phyloP scores from a whole-genome alignment of 2,329 filamentous ascomycete genomes.

The Penicillium corylophilum region DNA sequence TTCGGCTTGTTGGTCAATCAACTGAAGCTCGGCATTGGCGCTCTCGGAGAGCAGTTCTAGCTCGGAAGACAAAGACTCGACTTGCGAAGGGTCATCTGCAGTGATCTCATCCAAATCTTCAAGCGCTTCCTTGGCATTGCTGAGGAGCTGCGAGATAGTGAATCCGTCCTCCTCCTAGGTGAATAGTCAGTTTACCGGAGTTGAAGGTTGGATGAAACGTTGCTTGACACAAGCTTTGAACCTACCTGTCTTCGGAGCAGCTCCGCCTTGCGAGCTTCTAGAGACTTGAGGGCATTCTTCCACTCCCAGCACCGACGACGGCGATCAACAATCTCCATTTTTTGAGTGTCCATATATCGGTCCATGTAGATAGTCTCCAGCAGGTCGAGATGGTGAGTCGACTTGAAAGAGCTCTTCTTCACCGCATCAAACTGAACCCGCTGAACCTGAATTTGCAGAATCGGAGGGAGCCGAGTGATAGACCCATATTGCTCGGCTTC shows the following conservation, averaged over 20 bases:
- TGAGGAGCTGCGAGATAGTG: conserved; percentile 2
- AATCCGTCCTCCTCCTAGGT: conserved; percentile 17
- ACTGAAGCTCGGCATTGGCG: conserved; percentile 49
- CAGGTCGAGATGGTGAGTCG: conserved; percentile 74
- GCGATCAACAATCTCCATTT: conserved; percentile 61
- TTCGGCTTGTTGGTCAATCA: conserved; percentile 48
- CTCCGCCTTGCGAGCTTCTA: conserved; percentile 51
- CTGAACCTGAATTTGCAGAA: conserved; percentile 87
- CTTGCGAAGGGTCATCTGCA: conserved; percentile 25
- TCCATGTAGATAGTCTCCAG: conserved; percentile 82
- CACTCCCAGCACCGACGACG: conserved; percentile 73
- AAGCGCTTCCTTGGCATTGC: conserved; percentile 43
- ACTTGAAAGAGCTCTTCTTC: conserved; percentile 64
- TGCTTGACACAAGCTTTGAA: not conserved
- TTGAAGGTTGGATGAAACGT: not conserved
- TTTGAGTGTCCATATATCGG: conserved; percentile 70
- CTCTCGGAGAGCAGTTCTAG: conserved; percentile 48
- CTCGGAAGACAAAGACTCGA: conserved; percentile 43
- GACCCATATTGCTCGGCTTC: conserved; percentile 65
- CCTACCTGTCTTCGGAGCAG: conserved; percentile 40
- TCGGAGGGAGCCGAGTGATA: conserved; percentile 73
- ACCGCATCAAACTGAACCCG: conserved; percentile 70
- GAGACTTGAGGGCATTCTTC: conserved; percentile 60
- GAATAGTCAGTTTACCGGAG: not conserved
- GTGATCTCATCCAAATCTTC: conserved; percentile 42